These are phyloP conservation scores for Coemansia sp. DNA, from an alignment of 192 early-diverging fungal species.

Conservation along the genomic window DNA sequence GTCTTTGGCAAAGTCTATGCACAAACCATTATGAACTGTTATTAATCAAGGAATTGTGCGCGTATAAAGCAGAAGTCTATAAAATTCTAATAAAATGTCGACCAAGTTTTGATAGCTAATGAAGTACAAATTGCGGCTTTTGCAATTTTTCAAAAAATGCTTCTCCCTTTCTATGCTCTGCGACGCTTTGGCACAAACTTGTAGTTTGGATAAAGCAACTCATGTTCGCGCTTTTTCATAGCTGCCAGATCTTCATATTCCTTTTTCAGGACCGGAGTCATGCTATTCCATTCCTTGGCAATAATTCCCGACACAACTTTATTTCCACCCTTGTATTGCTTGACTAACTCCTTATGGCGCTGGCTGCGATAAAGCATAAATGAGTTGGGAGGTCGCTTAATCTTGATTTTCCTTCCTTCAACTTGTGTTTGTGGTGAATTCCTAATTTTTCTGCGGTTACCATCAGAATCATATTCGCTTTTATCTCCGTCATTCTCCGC, in stretches of 20 bases:
- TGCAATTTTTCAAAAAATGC: not conserved
- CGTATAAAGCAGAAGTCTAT: not conserved
- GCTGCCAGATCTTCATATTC: slow-evolving; percentile 44
- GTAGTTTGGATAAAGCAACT: slow-evolving; percentile 53
- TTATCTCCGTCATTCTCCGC: slow-evolving; percentile 6
- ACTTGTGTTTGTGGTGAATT: slow-evolving; percentile 11
- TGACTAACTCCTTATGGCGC: slow-evolving; percentile 50
- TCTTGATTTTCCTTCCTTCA: slow-evolving; percentile 42
- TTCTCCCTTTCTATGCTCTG: slow-evolving; percentile 4
- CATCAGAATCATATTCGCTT: not conserved
- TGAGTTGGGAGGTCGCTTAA: slow-evolving; percentile 53
- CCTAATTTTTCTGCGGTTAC: not conserved
- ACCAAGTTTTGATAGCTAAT: not conserved
- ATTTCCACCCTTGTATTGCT: slow-evolving; percentile 44
- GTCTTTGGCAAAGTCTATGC: not conserved
- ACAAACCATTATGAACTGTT: not conserved
- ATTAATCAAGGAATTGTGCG: not conserved
- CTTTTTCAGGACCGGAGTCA: slow-evolving; percentile 26
- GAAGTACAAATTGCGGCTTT: not conserved
- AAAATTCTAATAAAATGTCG: not conserved
- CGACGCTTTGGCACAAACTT: slow-evolving; percentile 51
- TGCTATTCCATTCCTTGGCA: slow-evolving; percentile 44
- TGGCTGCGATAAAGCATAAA: slow-evolving; percentile 53
- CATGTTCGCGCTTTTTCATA: slow-evolving; percentile 47
- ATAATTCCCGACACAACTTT: slow-evolving; percentile 51